phyloP scores from a whole-genome alignment of 2,329 filamentous ascomycete genomes.

The Alternaria solani region DNA sequence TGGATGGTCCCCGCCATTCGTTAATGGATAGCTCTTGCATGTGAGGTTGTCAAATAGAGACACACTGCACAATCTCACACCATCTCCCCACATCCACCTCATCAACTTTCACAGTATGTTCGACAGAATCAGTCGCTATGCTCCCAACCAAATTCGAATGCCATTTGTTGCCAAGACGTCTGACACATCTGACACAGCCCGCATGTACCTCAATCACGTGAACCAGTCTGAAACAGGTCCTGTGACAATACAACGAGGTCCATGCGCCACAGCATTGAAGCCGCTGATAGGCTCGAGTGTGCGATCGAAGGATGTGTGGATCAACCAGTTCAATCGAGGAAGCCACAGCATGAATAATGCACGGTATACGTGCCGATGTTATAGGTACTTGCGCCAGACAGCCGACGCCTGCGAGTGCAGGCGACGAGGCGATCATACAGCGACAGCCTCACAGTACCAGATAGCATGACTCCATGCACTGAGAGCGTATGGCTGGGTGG shows the following conservation, averaged over 20 bases:
- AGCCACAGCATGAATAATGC: background rate
- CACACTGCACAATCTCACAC: background rate
- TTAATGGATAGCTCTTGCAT: background rate
- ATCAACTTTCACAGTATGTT: background rate
- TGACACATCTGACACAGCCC: constrained; percentile 8
- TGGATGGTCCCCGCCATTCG: background rate
- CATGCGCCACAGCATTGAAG: background rate
- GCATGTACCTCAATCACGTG: constrained; percentile 10
- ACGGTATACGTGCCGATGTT: background rate
- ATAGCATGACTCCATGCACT: background rate
- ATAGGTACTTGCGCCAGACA: background rate
- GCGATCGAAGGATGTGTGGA: background rate
- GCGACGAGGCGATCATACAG: constrained; percentile 25
- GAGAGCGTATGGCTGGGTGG: background rate
- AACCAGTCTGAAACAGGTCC: constrained; percentile 7
- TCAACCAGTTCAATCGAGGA: too few relatives aligned
- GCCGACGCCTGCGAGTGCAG: background rate
- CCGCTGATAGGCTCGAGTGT: background rate
- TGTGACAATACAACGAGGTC: background rate
- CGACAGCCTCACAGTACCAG: constrained; percentile 3
- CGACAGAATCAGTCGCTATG: background rate
- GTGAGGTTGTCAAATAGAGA: too few relatives aligned
- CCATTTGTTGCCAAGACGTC: constrained; percentile 3
- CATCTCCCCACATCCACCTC: background rate
- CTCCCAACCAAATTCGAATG: background rate